Conservation (phyloP, 768 basidiomycete genomes). For the Auricularia sp. region DNA sequence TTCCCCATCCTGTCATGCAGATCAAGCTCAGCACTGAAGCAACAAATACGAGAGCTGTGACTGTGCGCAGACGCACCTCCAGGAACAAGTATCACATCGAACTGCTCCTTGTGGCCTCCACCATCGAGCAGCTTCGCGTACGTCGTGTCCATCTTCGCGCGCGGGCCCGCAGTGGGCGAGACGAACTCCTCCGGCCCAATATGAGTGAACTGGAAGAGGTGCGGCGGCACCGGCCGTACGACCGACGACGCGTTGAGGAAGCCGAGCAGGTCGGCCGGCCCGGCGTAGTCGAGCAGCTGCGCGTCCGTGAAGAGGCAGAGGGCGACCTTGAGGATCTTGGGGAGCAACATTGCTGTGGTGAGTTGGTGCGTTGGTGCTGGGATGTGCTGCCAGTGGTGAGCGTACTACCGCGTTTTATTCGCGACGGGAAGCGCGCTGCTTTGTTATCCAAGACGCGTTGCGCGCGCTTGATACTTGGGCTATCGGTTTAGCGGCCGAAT, state of each 20-base stretch:
- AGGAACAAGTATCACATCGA: background rate
- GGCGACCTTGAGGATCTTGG: background rate
- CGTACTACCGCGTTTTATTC: no score
- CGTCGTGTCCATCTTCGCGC: background rate
- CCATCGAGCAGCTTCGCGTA: background rate
- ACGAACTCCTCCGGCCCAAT: background rate
- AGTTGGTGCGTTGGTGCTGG: no score
- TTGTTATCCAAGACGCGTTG: no score
- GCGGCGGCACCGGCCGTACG: background rate
- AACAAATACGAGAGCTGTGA: no score
- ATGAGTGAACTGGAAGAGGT: background rate
- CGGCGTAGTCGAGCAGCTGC: conserved; percentile 21
- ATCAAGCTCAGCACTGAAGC: background rate
- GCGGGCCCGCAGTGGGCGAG: background rate
- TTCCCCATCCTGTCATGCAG: background rate
- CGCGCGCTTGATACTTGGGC: no score
- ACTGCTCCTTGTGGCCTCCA: background rate
- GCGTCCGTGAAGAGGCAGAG: background rate
- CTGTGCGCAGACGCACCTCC: background rate
- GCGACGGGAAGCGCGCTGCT: no score
- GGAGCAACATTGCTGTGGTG: no score
- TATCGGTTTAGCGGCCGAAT: no score
- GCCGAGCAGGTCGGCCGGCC: conserved; percentile 23
- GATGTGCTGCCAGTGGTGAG: no score
- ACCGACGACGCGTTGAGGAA: conserved; percentile 7